Evolutionary conservation across 2,329 filamentous ascomycete species (phyloP).

Genomic region (Chrysoporthe austroafricana): DNA sequence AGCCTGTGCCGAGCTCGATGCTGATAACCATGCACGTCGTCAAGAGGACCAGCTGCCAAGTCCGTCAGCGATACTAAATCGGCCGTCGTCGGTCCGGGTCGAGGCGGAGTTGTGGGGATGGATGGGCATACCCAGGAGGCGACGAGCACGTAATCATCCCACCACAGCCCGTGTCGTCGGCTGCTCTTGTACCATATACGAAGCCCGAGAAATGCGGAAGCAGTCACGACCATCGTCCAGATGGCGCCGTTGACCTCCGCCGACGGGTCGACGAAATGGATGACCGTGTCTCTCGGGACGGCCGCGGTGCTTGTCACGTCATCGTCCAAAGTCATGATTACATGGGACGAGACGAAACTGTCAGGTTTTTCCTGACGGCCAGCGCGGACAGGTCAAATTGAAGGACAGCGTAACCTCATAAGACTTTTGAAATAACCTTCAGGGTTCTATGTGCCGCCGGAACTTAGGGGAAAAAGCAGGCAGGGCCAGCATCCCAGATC

Average conservation of each 20-base stretch:
- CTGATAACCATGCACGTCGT: constrained; percentile 51
- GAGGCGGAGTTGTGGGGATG: not conserved
- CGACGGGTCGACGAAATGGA: constrained; percentile 26
- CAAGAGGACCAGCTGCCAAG: constrained; percentile 44
- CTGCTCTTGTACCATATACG: constrained; percentile 29
- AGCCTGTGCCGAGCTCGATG: constrained; percentile 53
- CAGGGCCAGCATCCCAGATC: not conserved
- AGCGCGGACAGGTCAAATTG: not conserved
- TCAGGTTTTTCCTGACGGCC: not conserved
- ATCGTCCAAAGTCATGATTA: constrained; percentile 2
- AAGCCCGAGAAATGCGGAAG: constrained; percentile 30
- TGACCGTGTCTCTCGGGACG: constrained; percentile 2
- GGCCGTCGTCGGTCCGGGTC: not conserved
- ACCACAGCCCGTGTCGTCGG: constrained; percentile 25
- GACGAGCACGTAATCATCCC: constrained; percentile 33
- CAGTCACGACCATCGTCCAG: constrained; percentile 30
- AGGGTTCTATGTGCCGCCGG: not conserved
- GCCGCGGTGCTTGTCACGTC: not conserved
- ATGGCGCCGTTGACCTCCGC: constrained; percentile 29
- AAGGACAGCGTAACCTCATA: not conserved
- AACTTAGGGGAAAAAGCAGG: not conserved
- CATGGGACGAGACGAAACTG: not conserved
- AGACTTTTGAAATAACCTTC: constrained; percentile 7
- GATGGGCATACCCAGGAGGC: constrained; percentile 31
- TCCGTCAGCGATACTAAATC: constrained; percentile 4